Evolutionary conservation across 2,329 filamentous ascomycete species (phyloP).

Genomic region (Aspergillus pseudonomiae): DNA sequence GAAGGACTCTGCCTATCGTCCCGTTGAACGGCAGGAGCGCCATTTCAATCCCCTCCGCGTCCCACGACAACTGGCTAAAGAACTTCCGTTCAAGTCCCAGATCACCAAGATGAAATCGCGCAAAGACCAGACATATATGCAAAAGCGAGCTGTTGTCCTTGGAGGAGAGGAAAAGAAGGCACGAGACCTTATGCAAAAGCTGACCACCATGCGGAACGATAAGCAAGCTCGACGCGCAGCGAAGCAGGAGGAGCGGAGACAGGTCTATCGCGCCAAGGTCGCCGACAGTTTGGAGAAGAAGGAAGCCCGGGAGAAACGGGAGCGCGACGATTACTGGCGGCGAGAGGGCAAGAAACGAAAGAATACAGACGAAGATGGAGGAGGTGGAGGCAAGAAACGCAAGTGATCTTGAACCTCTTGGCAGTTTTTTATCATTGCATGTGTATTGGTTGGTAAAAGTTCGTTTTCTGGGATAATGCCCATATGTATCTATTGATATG

Average conservation of each 20-base stretch:
- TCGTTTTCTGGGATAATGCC: constrained; percentile 16
- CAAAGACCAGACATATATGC: constrained; percentile 82
- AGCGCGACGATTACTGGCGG: constrained; percentile 90
- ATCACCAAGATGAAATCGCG: constrained; percentile 80
- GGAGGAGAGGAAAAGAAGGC: constrained; percentile 87
- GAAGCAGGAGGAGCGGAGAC: constrained; percentile 86
- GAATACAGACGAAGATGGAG: constrained; percentile 54
- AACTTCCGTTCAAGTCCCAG: constrained; percentile 90
- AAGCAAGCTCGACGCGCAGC: constrained; percentile 79
- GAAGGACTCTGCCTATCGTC: constrained; percentile 83
- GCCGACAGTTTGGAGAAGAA: constrained; percentile 83
- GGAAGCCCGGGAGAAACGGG: constrained; percentile 81
- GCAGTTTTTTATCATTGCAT: constrained; percentile 20
- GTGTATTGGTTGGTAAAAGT: constrained; percentile 26
- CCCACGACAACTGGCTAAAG: constrained; percentile 63
- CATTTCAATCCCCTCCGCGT: constrained; percentile 72
- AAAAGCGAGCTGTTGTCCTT: constrained; percentile 90
- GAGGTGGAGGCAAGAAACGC: constrained; percentile 52
- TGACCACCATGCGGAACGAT: constrained; percentile 87
- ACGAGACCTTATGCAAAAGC: constrained; percentile 86
- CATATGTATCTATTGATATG: constrained; percentile 23
- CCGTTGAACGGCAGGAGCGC: constrained; percentile 60
- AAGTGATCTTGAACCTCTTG: constrained; percentile 28
- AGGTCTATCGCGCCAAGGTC: constrained; percentile 80
- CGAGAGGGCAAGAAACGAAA: constrained; percentile 82